Base-by-base conservation (phyloP, 192 early-diverging fungal genomes). In the Phycomyces blakesleeanus region DNA sequence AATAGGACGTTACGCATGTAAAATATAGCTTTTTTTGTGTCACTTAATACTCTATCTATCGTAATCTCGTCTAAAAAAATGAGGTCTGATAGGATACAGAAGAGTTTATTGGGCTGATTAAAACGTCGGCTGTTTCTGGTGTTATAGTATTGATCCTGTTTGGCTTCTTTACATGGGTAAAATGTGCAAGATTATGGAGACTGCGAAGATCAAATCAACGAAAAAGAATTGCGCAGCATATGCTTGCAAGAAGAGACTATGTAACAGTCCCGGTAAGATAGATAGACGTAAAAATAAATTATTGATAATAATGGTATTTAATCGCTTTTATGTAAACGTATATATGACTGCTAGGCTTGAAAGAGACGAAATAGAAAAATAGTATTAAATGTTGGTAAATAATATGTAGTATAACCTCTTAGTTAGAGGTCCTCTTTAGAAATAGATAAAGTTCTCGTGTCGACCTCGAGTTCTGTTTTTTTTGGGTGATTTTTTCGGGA, bases 71-170 rank as follows among this genome's bases (percentile, higher is more conserved):
- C 40, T 41, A 10, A 10, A 10, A 47, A 47, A 14, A 14, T 14
- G 44, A n/a, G 15, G 12, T n/a, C 11, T 47, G 44, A 5, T 47
- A 69, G 68, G 37, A 7, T 29, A 22, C 26, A 7, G 25, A 26
- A 58, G 55, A 57, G 12, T 63, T 44, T 24, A 40, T 62, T 52
- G 57, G 62, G 8, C 38, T 72, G 29, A 67, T 72, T 3, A 61
- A 51, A 20, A 66, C 64, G 4, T 72, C 71, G 0, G 44, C 57
- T 15, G 59, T 63, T 1, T 44, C 38, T 26, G 71, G 71, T 42
- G 56, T 67, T 20, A 72, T 72, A 51, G 52, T 72, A 16, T 29
- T 72, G 12, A 51, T 67, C n/a, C 29, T 72, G 16, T 50, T 72
- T 27, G 44, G 55, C 7, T 14, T 66, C 5, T 72, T 66, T 53